Conservation (phyloP, 176 grass and related monocot genomes). For the Ananas comosus region DNA sequence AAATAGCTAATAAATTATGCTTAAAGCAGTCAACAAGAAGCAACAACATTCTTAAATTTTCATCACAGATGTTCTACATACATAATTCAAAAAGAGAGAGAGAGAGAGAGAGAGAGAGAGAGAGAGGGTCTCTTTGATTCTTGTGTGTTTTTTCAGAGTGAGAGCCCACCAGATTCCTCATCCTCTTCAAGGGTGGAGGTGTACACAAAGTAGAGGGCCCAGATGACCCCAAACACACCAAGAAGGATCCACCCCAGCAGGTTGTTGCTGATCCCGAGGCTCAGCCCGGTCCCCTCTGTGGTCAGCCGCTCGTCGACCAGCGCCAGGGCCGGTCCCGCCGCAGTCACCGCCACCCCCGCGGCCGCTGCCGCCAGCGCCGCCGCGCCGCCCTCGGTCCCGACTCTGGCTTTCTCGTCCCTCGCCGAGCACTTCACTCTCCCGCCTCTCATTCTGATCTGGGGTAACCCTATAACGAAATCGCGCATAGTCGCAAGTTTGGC, state of each 20-base stretch:
- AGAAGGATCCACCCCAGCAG: conserved; percentile 80
- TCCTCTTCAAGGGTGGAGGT: conserved; percentile 86
- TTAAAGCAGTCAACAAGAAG: no score
- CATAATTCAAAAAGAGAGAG: no score
- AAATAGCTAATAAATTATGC: no score
- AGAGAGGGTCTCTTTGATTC: no score
- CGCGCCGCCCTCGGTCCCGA: conserved; percentile 13
- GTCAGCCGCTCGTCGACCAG: conserved; percentile 91
- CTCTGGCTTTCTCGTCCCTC: conserved; percentile 28
- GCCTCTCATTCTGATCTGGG: conserved; percentile 45
- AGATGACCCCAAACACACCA: conserved; percentile 85
- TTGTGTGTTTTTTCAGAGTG: conserved; percentile 26
- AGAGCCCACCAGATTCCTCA: conserved; percentile 80
- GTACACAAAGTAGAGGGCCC: conserved; percentile 85
- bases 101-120: no score
- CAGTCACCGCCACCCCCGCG: conserved; percentile 32
- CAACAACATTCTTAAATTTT: no score
- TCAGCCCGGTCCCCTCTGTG: conserved; percentile 91
- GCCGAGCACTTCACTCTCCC: conserved; percentile 53
- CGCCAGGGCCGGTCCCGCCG: conserved; percentile 55
- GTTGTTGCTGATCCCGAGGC: conserved; percentile 94
- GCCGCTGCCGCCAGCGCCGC: conserved; percentile 14
- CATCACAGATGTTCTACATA: no score
- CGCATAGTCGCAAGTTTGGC: not conserved
- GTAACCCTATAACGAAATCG: conserved; percentile 40